phyloP scores from a whole-genome alignment of 2,329 filamentous ascomycete species.

The Didymella keratinophila region DNA sequence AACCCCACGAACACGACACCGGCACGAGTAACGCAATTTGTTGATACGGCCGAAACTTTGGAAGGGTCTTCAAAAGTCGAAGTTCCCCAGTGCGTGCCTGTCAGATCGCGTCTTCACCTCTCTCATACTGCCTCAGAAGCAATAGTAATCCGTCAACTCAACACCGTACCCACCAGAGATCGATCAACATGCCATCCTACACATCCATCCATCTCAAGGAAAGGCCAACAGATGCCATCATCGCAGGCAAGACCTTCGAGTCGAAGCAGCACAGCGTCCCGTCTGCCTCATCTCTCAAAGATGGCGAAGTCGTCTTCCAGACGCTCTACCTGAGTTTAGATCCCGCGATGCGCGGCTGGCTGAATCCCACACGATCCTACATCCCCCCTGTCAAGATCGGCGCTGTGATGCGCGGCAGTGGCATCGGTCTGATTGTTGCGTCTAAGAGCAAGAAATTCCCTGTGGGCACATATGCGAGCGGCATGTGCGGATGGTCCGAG shows the following conservation, averaged over 20 bases:
- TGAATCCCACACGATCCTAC: slow-evolving; percentile 68
- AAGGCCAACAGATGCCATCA: slow-evolving; percentile 66
- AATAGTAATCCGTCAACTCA: background rate
- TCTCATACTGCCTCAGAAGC: background rate
- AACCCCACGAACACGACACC: slow-evolving; percentile 24
- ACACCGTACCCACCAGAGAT: background rate
- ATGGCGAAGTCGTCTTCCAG: slow-evolving; percentile 69
- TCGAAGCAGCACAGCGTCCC: slow-evolving; percentile 60
- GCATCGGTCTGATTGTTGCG: slow-evolving; percentile 68
- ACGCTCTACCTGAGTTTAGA: slow-evolving; percentile 73
- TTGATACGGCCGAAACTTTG: slow-evolving; percentile 19
- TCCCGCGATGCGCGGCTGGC: slow-evolving; percentile 78
- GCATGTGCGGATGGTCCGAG: slow-evolving; percentile 69
- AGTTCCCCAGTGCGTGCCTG: background rate
- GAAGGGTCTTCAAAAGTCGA: slow-evolving; percentile 8
- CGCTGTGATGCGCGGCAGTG: slow-evolving; percentile 71
- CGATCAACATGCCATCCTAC: slow-evolving; percentile 49
- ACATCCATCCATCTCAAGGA: slow-evolving; percentile 67
- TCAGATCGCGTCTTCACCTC: background rate
- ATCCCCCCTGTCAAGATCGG: slow-evolving; percentile 73
- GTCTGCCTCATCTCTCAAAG: slow-evolving; percentile 60
- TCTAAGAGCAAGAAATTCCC: slow-evolving; percentile 64
- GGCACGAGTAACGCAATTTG: slow-evolving; percentile 27
- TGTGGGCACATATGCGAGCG: slow-evolving; percentile 66
- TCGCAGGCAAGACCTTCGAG: slow-evolving; percentile 71